A percentile compares a stretch with the other conserved stretches of the same genome.
phyloP scores from a whole-genome alignment of 306 rosid genomes.

The Echinosophora koreensis region DNA sequence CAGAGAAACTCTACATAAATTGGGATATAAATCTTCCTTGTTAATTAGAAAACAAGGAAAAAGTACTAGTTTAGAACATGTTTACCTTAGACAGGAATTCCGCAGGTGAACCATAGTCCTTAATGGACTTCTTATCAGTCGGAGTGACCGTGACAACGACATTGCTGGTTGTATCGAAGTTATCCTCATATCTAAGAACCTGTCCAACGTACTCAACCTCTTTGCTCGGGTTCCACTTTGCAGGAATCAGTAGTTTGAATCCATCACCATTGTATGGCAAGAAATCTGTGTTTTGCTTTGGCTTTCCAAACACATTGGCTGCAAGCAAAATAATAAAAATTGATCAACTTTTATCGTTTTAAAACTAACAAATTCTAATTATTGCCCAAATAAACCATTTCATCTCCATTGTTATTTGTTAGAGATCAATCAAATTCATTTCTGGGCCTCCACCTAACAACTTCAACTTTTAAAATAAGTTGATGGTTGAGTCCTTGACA shows the following conservation, averaged over 20 bases:
- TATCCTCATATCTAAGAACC: constrained; percentile 92
- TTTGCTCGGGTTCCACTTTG: constrained; percentile 98
- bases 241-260: constrained; percentile 80
- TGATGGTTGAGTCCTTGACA: background rate
- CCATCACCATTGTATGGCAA: constrained; percentile 80
- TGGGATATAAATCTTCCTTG: background rate
- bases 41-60: background rate
- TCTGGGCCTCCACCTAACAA: background rate
- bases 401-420: background rate
- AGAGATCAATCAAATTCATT: constrained; percentile 32
- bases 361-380: background rate
- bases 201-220: constrained; percentile 86
- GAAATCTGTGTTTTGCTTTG: constrained; percentile 87
- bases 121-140: constrained; percentile 85
- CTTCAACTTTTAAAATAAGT: background rate
- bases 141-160: constrained; percentile 73
- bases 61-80: background rate
- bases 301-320: constrained; percentile 99
- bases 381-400: constrained; percentile 23
- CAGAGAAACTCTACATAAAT: background rate
- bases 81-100: constrained; percentile 76
- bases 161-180: constrained; percentile 77
- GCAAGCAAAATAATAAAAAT: constrained; percentile 48
- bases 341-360: background rate
- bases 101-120: constrained; percentile 86